Percentiles rank a stretch among this genome's conserved stretches.
Evolutionary conservation across 78 protist species (phyloP).

Genomic region (Dictyostelium firmibasis): DNA sequence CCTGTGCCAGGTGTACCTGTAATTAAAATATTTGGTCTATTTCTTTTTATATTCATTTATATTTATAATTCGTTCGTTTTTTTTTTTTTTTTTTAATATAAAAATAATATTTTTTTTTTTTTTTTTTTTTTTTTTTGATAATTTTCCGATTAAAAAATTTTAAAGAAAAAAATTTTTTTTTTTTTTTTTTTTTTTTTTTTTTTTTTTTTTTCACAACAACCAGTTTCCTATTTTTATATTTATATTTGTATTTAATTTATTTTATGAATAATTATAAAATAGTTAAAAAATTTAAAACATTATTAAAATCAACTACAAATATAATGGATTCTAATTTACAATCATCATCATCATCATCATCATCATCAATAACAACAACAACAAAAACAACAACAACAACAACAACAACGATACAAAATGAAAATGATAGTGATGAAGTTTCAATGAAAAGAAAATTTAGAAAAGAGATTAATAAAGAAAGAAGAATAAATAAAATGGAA

Average conservation of each 20-base stretch:
- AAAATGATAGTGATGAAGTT: neutral
- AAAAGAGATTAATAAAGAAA: neutral
- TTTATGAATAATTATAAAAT: neutral
- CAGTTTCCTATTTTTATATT: no score
- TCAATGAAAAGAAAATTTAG: neutral
- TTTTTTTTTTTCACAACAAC: no score
- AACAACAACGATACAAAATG: neutral
- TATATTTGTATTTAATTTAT: no score
- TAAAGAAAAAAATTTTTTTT: neutral
- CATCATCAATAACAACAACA: neutral
- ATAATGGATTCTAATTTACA: neutral
- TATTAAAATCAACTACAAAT: neutral
- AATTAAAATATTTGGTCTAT: slow-evolving; percentile 60
- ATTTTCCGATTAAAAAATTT: no score
- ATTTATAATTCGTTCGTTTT: neutral
- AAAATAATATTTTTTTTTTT: no score
- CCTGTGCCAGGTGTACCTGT: slow-evolving; percentile 89
- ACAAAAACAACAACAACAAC: neutral
- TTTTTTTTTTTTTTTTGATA: neutral
- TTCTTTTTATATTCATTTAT: neutral
- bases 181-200: neutral
- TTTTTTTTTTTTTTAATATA: neutral
- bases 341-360: neutral
- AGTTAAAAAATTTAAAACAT: neutral
- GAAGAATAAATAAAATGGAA: neutral